A percentile compares a stretch with the other conserved stretches of the same genome.
Evolutionary conservation across 2,329 filamentous ascomycete species (phyloP).

Genomic region (Coniochaeta sp.): DNA sequence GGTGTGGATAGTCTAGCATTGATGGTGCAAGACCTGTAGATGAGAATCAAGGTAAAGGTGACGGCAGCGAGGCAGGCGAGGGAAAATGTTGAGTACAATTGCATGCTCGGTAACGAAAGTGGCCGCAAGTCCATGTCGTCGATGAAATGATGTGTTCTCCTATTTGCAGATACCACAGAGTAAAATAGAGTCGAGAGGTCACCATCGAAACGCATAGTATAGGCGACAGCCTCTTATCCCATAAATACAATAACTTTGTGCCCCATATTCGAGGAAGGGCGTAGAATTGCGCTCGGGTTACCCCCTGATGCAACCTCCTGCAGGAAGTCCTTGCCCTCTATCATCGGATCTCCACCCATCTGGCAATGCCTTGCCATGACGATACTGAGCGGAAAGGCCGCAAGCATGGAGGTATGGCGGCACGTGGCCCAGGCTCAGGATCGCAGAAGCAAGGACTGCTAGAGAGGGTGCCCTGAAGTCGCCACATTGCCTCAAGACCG

Average conservation of each 20-base stretch:
- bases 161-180: not conserved
- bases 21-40: not conserved
- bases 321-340: not conserved
- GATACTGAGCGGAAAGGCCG: not conserved
- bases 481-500: not conserved
- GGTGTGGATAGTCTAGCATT: not conserved
- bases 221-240: not conserved
- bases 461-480: too few relatives aligned
- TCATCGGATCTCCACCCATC: not conserved
- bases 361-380: not conserved
- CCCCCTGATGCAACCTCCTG: not conserved
- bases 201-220: not conserved
- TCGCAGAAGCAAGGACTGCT: not conserved
- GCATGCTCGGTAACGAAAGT: not conserved
- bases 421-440: not conserved
- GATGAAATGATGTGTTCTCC: not conserved
- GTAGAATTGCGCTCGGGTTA: not conserved
- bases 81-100: not conserved
- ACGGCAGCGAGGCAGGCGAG: not conserved
- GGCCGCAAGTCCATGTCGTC: not conserved
- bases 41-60: not conserved
- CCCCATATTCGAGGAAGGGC: not conserved
- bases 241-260: not conserved
- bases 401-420: not conserved
- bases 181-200: not conserved